Evolutionary conservation across 768 basidiomycete genomes (phyloP).

Genomic region (Tulasnella sp.): DNA sequence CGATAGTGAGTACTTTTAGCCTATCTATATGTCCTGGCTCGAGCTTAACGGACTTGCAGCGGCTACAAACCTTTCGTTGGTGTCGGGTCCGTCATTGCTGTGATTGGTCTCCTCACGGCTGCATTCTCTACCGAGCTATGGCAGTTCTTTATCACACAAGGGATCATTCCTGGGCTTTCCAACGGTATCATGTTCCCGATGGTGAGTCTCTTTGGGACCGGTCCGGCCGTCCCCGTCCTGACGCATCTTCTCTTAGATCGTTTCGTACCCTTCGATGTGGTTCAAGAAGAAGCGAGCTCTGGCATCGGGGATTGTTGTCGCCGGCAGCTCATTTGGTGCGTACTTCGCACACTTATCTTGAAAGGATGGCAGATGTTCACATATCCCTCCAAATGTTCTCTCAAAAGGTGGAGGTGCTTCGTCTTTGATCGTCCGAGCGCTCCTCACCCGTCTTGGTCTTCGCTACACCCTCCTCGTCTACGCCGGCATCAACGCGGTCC

Average conservation of each 20-base stretch:
- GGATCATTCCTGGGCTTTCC: conserved; percentile 7
- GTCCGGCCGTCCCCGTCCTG: neutral
- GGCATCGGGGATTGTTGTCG: conserved; percentile 16
- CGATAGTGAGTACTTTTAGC: conserved; percentile 5
- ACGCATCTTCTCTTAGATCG: neutral
- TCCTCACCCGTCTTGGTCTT: conserved; percentile 24
- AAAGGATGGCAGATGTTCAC: neutral
- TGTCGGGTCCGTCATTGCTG: conserved; percentile 7
- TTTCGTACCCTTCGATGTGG: conserved; percentile 16
- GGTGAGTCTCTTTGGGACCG: neutral
- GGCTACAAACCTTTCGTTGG: conserved; percentile 15
- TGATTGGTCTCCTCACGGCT: neutral
- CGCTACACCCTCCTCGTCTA: conserved; percentile 26
- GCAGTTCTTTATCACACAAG: conserved; percentile 17
- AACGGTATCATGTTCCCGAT: conserved; percentile 12
- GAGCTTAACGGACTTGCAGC: neutral
- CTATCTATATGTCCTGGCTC: neutral
- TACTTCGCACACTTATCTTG: neutral
- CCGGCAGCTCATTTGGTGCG: conserved; percentile 16
- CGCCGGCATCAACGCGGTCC: conserved; percentile 22
- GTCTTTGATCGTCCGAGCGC: conserved; percentile 23
- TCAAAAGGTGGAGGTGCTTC: conserved; percentile 13
- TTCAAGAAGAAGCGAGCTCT: conserved; percentile 13
- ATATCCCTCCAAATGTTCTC: neutral
- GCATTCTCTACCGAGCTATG: conserved; percentile 16